Evolutionary conservation across 129 eudicot genomes (phyloP), one percentile per base, ranked within the genome.

Genomic region (Apium graveolens): DNA sequence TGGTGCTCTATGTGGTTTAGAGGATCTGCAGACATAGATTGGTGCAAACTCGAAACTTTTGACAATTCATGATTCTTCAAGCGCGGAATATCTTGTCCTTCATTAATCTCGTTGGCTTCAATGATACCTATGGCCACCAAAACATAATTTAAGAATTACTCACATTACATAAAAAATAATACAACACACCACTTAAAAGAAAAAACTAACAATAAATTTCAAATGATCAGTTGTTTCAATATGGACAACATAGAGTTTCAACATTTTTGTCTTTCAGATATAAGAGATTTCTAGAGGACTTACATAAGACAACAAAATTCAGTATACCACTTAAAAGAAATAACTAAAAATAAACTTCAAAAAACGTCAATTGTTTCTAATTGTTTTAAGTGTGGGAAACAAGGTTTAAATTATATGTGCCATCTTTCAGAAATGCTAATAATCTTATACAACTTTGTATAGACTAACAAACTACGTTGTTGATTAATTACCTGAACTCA

Each of bases 1-100:
- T 87, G 68, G 76, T 77, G 75, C 65, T 82, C 97, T 17, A 86
- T 84, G 80, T 88, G 96, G 79, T 83, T 90, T 75, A 90, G 87
- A 3, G 89, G 84, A 82, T 92, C 97, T 90, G 90, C 80, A 2
- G 99, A 91, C 87, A 89, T 89, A 0, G 98, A 86, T 48, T 87
- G 89, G 29, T 80, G 88, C 18, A 93, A 72, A n/a, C 90, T 93
- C 0, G 87, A 83, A 66, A 82, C 87, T 76, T 87, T 85, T 62
- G 85, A 11, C 48, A 44, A 85, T 74, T 88, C 90, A 88, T 62
- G 16, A 66, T 76, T 84, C 60, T 85, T 77, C 32, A 69, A 24
- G 27, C 57, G 46, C 77, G 51, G 42, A 78, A 82, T 48, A 41
- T 49, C 71, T 63, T 81, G 78, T 16, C 69, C 80, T 27, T 46